Evolutionary conservation across 208 protist species (phyloP).

Genomic region (Leishmania gerbilli): DNA sequence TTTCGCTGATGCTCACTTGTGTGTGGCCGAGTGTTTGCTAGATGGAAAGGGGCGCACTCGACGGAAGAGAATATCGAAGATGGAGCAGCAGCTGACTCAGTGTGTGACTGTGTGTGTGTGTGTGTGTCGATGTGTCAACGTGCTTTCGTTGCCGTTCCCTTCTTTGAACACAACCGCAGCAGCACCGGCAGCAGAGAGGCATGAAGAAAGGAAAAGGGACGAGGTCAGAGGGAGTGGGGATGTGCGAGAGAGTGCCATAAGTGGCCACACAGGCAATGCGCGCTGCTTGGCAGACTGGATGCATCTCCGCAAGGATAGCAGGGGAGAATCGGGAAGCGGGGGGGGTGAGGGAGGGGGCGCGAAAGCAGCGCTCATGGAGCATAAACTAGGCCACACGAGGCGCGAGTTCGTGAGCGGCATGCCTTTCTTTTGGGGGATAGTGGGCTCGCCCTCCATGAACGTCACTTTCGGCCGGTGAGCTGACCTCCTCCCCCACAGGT

Average conservation of each 20-base stretch:
- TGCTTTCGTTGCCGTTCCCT: not conserved
- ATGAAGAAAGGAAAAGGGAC: not conserved
- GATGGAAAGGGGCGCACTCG: not conserved
- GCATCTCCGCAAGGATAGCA: not conserved
- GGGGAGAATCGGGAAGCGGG: not conserved
- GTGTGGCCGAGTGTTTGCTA: not conserved
- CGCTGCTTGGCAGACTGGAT: not conserved
- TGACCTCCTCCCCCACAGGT: not conserved
- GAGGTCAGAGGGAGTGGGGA: not conserved
- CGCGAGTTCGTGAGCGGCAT: not conserved
- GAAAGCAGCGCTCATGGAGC: not conserved
- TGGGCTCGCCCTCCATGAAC: not conserved
- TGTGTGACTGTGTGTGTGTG: not conserved
- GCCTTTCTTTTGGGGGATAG: not conserved
- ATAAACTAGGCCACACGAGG: not conserved
- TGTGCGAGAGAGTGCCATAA: not conserved
- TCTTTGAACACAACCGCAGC: not conserved
- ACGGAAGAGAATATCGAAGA: not conserved
- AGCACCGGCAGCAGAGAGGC: conserved; percentile 1
- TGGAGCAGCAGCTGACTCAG: not conserved
- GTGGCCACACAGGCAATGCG: not conserved
- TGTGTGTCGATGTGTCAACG: not conserved
- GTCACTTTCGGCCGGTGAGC: not conserved
- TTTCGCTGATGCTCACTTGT: not conserved
- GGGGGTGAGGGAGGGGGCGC: not conserved